A percentile compares a stretch with the other conserved stretches of the same genome.
Conservation (phyloP, 805 yeast genomes). For the Saturnispora serradocipensis region DNA sequence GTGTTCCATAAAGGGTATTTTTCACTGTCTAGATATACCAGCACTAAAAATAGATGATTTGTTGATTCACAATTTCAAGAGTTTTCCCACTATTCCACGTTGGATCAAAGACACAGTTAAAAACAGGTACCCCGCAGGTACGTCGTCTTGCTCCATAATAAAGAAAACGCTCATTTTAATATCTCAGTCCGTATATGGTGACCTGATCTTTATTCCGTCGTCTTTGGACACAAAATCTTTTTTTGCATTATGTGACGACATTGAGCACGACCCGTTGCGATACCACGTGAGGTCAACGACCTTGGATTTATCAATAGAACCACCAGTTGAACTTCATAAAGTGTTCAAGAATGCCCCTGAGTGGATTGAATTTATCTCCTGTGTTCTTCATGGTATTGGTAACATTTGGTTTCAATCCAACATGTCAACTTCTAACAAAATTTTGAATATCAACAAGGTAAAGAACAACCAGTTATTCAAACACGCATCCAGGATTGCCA, state of each 20-base stretch:
- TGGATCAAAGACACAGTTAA: conserved; percentile 33
- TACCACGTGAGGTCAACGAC: conserved; percentile 35
- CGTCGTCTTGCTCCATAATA: conserved; percentile 37
- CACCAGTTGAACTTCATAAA: conserved; percentile 13
- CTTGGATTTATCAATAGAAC: conserved; percentile 14
- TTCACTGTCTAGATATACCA: conserved; percentile 34
- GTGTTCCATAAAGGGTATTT: conserved; percentile 42
- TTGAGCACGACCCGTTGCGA: conserved; percentile 38
- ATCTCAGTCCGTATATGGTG: conserved; percentile 30
- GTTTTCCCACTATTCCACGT: conserved; percentile 34
- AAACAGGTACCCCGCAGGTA: conserved; percentile 45
- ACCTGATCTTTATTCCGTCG: conserved; percentile 31
- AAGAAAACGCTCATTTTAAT: conserved; percentile 31
- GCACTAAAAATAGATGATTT: conserved; percentile 28
- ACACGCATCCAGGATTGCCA: conserved; percentile 5
- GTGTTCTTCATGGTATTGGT: conserved; percentile 19
- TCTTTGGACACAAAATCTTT: conserved; percentile 26
- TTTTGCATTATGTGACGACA: conserved; percentile 33
- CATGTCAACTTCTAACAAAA: conserved; percentile 16
- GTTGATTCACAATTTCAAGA: conserved; percentile 25
- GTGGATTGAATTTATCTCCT: conserved; percentile 16
- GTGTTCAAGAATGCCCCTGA: conserved; percentile 9
- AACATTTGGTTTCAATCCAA: conserved; percentile 9
- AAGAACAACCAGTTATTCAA: conserved; percentile 9
- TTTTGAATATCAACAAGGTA: conserved; percentile 14